These are phyloP conservation scores for Onygenales sp. DNA, from an alignment of 2,329 filamentous ascomycete genomes.

Conservation along the genomic window DNA sequence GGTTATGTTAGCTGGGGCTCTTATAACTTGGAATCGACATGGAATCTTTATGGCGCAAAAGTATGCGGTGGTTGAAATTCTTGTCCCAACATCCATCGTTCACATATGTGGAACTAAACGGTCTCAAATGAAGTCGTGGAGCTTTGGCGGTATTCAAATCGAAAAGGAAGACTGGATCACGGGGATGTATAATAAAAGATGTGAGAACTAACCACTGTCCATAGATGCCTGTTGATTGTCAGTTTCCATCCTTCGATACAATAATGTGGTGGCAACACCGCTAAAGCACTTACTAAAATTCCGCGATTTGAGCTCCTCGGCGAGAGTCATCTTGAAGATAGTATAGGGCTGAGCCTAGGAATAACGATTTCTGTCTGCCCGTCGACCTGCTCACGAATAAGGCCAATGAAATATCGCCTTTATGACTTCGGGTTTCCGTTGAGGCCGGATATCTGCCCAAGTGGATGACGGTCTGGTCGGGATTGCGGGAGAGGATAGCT, in stretches of 20 bases:
- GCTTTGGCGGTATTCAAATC: not conserved
- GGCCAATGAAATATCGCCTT: not conserved
- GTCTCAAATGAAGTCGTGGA: not conserved
- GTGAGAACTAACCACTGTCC: slow-evolving; percentile 52
- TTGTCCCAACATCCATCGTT: too few species aligned
- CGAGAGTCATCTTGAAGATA: slow-evolving; percentile 37
- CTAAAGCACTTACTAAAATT: slow-evolving; percentile 51
- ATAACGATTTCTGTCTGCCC: not conserved
- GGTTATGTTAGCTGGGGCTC: not conserved
- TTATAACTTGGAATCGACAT: not conserved
- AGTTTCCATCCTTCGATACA: not conserved
- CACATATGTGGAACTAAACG: too few species aligned
- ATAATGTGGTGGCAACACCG: slow-evolving; percentile 7
- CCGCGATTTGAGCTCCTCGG: slow-evolving; percentile 53
- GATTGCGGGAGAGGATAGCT: not conserved
- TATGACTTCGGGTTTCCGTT: not conserved
- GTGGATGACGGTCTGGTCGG: not conserved
- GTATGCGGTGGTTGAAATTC: too few species aligned
- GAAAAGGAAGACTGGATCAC: not conserved
- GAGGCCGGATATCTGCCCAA: not conserved
- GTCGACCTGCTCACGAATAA: not conserved
- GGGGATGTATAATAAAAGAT: not conserved
- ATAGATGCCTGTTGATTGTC: slow-evolving; percentile 48
- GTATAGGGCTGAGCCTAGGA: not conserved
- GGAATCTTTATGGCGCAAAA: too few species aligned